Evolutionary conservation across 768 basidiomycete species (phyloP), one percentile per base, ranked within the genome.

Genomic region (Suillus discolor): DNA sequence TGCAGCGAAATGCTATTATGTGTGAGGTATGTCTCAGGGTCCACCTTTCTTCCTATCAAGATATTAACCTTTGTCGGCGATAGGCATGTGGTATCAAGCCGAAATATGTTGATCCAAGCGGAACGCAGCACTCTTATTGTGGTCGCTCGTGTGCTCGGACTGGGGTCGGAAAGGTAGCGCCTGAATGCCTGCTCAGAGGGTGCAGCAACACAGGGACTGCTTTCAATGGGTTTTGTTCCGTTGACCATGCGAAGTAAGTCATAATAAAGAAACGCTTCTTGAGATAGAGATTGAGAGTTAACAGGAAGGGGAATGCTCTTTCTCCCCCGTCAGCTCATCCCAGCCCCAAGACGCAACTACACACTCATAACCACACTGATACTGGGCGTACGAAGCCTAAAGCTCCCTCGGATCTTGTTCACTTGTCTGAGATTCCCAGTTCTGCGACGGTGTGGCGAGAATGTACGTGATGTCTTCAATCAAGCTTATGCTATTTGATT

Each of bases 61-160:
- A 4, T 41, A 11, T 23, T 12, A 1, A 36, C 4, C 31, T 7
- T 7, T 61, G 20, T 62, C 6, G 31, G 44, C 12, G 28, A 39
- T 67, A 89, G 88, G 81, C 82, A 65, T 89, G 88, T 74, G 83
- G 85, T 16, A 79, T 79, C 65, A 87, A 82, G 73, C 86, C 87
- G 16, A 89, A 86, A 78, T 89, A 83, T 72, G 74, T 86, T n/a
- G 88, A 88, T 69, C 39, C 71, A n/a, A 81, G 84, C 66, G 88
- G 88, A 20, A 74, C 79, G 67, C 80, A 80, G 67, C 87, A 89
- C 70, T 81, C 83, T 39, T 89, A 84, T 72, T 89, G 88, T 70
- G 82, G 88, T 69, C 85, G 81, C 68, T 86, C 83, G 60, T 89
- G 88, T 71, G 88, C 88, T 62, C 79, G 85, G 55, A 82, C 76